Conservation (phyloP, 495 filamentous ascomycete genomes). For the Thermothielavioides terrestris region DNA sequence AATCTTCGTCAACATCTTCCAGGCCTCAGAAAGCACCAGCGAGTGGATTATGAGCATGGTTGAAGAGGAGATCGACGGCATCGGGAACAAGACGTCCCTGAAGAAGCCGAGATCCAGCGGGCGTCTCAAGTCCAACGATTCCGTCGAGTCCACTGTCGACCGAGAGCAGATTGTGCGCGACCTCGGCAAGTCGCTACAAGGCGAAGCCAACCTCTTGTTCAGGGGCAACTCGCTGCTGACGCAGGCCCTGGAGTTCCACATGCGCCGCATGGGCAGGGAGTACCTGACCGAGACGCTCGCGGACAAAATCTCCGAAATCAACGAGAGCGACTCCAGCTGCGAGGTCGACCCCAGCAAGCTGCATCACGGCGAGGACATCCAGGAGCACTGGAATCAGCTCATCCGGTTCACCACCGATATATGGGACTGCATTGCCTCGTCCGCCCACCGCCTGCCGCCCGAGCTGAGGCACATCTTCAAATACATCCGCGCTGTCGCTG, state of each 20-base stretch:
- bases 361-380: constrained; percentile 60
- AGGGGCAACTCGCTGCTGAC: constrained; percentile 92
- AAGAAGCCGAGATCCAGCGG: constrained; percentile 65
- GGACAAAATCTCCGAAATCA: constrained; percentile 80
- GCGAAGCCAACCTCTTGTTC: constrained; percentile 91
- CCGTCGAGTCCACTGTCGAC: constrained; percentile 50
- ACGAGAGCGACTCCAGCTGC: constrained; percentile 79
- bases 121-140: constrained; percentile 72
- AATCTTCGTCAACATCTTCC: constrained; percentile 85
- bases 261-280: constrained; percentile 88
- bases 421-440: constrained; percentile 73
- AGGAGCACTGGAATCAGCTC: constrained; percentile 75
- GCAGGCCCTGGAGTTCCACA: constrained; percentile 87
- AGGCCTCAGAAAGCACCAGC: constrained; percentile 78
- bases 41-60: constrained; percentile 92
- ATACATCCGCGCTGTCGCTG: constrained; percentile 86
- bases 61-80: constrained; percentile 94
- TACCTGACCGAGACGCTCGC: constrained; percentile 82
- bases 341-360: constrained; percentile 86
- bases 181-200: constrained; percentile 53
- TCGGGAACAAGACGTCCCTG: constrained; percentile 65
- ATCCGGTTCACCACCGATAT: constrained; percentile 68
- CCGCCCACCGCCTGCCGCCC: constrained; percentile 63
- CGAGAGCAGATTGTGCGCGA: constrained; percentile 50
- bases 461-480: constrained; percentile 84